phyloP scores from a whole-genome alignment of 2,329 filamentous ascomycete genomes.

The Penicillium sp. region DNA sequence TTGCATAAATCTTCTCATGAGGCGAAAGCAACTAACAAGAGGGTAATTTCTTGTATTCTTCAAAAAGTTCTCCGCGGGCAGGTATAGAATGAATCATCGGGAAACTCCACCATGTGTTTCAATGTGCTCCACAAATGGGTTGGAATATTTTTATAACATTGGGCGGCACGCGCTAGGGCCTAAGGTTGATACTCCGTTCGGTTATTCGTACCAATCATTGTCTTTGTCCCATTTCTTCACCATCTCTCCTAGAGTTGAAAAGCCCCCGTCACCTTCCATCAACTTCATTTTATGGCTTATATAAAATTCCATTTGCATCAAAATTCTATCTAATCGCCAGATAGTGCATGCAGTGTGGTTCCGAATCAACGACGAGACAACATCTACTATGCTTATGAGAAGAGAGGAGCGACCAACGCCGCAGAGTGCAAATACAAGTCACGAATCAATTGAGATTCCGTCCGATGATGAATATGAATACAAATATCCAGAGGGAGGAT shows the following conservation, averaged over 20 bases:
- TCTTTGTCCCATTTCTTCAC: neutral
- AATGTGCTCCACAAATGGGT: neutral
- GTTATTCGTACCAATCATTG: neutral
- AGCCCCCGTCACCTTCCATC: neutral
- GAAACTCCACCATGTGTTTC: neutral
- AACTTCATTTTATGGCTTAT: too few species aligned
- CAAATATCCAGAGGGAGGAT: conserved; percentile 7
- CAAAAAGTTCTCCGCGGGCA: conserved; percentile 2
- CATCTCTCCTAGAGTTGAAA: neutral
- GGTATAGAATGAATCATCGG: neutral
- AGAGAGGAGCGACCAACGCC: neutral
- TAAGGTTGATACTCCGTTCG: neutral
- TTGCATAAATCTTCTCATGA: too few species aligned
- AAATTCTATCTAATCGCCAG: neutral
- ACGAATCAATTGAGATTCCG: neutral
- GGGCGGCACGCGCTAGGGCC: neutral
- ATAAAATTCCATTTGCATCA: neutral
- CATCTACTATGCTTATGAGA: neutral
- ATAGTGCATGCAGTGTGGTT: neutral
- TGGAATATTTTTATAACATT: neutral
- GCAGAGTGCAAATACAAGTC: neutral
- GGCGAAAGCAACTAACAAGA: too few species aligned
- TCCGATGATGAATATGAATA: neutral
- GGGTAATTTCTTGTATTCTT: too few species aligned
- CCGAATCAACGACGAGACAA: neutral